Evolutionary conservation across 1,139 yeast genomes (phyloP).

Genomic region (Wickerhamomyces sp.): DNA sequence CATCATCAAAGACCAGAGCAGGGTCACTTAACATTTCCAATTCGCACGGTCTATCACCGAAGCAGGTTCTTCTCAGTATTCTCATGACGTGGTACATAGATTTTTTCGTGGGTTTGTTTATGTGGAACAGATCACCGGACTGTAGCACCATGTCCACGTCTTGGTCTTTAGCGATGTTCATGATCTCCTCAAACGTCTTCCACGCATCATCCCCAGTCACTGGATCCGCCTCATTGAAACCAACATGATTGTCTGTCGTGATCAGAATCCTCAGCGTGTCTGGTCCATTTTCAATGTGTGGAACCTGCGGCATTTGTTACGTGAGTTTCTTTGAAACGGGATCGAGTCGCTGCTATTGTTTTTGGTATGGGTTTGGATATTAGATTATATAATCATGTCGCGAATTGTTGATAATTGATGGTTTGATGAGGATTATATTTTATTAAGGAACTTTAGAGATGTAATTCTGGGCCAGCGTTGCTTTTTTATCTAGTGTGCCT

Average conservation of each 20-base stretch:
- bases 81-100: constrained; percentile 82
- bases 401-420: too few relatives aligned
- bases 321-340: background rate
- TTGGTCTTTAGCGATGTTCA: constrained; percentile 57
- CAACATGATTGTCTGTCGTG: constrained; percentile 96
- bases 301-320: constrained; percentile 36
- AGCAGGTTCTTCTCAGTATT: constrained; percentile 64
- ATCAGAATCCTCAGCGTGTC: constrained; percentile 73
- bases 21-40: constrained; percentile 83
- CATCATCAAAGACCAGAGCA: constrained; percentile 49
- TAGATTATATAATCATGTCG: too few relatives aligned
- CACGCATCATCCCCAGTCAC: constrained; percentile 89
- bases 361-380: background rate
- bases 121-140: constrained; percentile 90
- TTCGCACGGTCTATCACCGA: constrained; percentile 88
- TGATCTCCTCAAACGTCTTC: constrained; percentile 80
- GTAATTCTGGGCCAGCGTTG: too few relatives aligned
- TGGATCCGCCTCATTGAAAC: constrained; percentile 86
- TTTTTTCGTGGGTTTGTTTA: constrained; percentile 84
- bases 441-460: too few relatives aligned
- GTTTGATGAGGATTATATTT: too few relatives aligned
- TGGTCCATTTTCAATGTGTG: constrained; percentile 38
- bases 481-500: too few relatives aligned
- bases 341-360: background rate
- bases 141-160: constrained; percentile 90